Base-by-base conservation (phyloP, 1,139 yeast genomes). In the Sugiyamaella pinicola region DNA sequence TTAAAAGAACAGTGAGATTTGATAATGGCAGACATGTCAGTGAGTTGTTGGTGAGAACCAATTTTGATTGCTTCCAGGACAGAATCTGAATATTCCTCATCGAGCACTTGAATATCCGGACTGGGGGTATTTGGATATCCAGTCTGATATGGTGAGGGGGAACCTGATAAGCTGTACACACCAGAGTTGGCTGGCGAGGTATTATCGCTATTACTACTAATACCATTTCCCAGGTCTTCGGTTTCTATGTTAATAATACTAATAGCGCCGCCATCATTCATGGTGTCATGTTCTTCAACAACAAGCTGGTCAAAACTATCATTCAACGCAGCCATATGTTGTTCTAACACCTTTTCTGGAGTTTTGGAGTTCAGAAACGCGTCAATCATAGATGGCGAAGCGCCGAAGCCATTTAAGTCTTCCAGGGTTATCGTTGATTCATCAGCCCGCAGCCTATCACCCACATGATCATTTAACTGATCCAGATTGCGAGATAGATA, bases 391-490 rank as follows among this genome's bases (percentile, higher is more conserved):
- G 35, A 17, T 12, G 35, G 24, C 18, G 35, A 12, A 17, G 3
- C 17, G 13, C 12, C 12, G 12, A n/a, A n/a, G n/a, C 12, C 12
- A 26, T 3, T 26, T n/a, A 26, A 26, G 3, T 10, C 3, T 26
- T 26, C 31, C 31, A 26, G 3, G 12, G 9, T 26, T n/a, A 26
- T 10, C 31, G 31, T n/a, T 26, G 31, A 26, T 3, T 38, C 28
- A 38, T 21, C 29, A 13, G 7, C 17, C 8, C 18, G 7, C 13
- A 15, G n/a, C 15, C 28, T n/a, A n/a, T 38, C 5, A n/a, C 18
- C 19, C 28, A 21, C 13, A 12, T 21, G 46, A 29, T 42, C 46
- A 18, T 29, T n/a, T 8, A 40, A 26, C 22, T 26, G 44, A 15
- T 26, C 19, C 13, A 22, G 37, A 17, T 29, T 29, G 7, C 18